phyloP scores from a whole-genome alignment of 2,329 filamentous ascomycete species.

The Sporothrix pseudoabietina region DNA sequence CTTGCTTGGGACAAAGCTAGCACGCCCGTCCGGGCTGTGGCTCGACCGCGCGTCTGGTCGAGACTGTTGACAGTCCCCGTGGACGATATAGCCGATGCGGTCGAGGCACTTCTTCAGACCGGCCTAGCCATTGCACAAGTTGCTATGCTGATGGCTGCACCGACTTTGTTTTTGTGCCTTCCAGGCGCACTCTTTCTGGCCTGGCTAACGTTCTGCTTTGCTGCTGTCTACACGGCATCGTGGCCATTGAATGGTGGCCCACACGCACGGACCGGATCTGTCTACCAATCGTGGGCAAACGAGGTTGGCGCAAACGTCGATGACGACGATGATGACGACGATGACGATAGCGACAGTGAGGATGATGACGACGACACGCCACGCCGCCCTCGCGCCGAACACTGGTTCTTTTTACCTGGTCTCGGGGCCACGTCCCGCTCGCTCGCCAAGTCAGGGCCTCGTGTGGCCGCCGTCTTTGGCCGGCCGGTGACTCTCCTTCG shows the following conservation, averaged over 20 bases:
- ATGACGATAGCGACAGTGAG: conserved; percentile 38
- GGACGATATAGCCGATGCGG: conserved; percentile 43
- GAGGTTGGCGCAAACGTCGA: not conserved
- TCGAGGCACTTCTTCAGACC: conserved; percentile 31
- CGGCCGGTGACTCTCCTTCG: conserved; percentile 54
- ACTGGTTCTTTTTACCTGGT: conserved; percentile 44
- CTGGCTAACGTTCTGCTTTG: conserved; percentile 38
- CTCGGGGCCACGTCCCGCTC: conserved; percentile 42
- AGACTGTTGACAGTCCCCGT: conserved; percentile 34
- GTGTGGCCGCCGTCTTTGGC: conserved; percentile 44
- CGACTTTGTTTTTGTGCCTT: conserved; percentile 40
- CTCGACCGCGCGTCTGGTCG: not conserved
- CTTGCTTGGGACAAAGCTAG: not conserved
- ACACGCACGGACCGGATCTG: not conserved
- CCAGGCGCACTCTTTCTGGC: conserved; percentile 40
- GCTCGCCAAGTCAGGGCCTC: conserved; percentile 42
- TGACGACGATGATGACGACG: conserved; percentile 34
- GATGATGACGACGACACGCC: conserved; percentile 35
- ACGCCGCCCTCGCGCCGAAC: conserved; percentile 37
- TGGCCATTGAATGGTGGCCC: conserved; percentile 39
- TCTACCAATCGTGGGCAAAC: conserved; percentile 28
- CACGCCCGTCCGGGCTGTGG: conserved; percentile 1
- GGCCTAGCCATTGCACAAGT: conserved; percentile 35
- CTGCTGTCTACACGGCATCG: conserved; percentile 37
- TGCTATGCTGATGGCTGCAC: conserved; percentile 36